Percentiles rank a stretch among this genome's conserved stretches.
These are phyloP conservation scores for Telopea speciosissima DNA, from an alignment of 177 flowering plant species.

Conservation along the genomic window DNA sequence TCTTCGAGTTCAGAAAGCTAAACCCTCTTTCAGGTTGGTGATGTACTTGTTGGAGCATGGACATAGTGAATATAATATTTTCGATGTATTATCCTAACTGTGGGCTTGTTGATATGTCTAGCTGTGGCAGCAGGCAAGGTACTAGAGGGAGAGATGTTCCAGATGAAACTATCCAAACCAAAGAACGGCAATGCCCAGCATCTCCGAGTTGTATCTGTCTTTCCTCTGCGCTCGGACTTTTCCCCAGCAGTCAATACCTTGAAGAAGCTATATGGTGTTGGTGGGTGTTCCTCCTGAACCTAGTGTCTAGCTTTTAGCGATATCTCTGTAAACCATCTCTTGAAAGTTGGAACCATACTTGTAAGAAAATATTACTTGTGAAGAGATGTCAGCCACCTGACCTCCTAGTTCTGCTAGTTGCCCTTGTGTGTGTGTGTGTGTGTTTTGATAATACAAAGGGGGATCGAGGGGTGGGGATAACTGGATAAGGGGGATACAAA, in stretches of 20 bases:
- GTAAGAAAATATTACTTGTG: too few species aligned
- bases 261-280: constrained; percentile 33
- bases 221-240: constrained; percentile 59
- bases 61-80: background rate
- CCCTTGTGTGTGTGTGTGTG: too few species aligned
- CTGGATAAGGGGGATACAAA: too few species aligned
- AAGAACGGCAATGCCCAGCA: constrained; percentile 73
- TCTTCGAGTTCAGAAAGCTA: constrained; percentile 57
- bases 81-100: background rate
- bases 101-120: constrained; percentile 16
- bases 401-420: too few species aligned
- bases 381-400: too few species aligned
- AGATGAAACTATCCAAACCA: constrained; percentile 54
- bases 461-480: too few species aligned
- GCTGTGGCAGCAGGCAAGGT: constrained; percentile 42
- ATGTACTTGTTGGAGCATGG: constrained; percentile 20
- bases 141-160: constrained; percentile 71
- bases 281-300: background rate
- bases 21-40: constrained; percentile 55
- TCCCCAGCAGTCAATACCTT: constrained; percentile 45
- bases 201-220: constrained; percentile 45
- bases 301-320: too few species aligned
- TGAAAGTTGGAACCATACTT: too few species aligned
- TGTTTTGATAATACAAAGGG: too few species aligned
- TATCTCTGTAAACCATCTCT: too few species aligned